Evolutionary conservation across 352 stramenopile species (phyloP), one percentile per base, ranked within the genome.

Genomic region (Phytophthora fragariae): DNA sequence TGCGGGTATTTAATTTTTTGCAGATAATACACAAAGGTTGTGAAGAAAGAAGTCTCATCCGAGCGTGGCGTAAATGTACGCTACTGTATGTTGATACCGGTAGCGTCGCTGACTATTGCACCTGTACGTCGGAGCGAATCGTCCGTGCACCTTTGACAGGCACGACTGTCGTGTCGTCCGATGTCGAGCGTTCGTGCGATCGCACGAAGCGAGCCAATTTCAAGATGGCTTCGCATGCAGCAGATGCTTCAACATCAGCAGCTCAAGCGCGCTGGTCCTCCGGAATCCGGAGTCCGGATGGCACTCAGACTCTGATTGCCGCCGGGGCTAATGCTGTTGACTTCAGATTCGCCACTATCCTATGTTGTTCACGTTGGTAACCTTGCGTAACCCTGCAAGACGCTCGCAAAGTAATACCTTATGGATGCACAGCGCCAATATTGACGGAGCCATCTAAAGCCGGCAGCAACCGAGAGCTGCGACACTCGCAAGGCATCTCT

Each of bases 1-100:
- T 62, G 59, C 58, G 68, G 73, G 57, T 76, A 76, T 76, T 76
- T 79, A 79, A 79, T 71, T 77, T 59, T 65, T 77, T 71, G 59
- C 62, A 62, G 59, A 33, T 68, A 65, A 70, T 62, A 69, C 65
- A 75, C 59, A 70, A 49, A 68, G 41, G 61, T 68, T 65, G 14
- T 58, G 59, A 65, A 41, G 12, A 27, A 27, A 27, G 14, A 69
- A 57, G 47, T 7, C 33, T 35, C 10, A 29, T 17, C 33, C 47
- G 15, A n/a, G 33, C 41, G 29, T 37, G 15, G 27, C 21, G 37
- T 68, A 54, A 5, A 27, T 27, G 24, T 3, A 27, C 24, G 24
- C 24, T 27, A 21, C 19, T 21, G 19, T 21, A n/a, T 12, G 14
- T 53, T 5, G 12, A 33, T 44, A 21, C 19, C 19, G 19, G 19